Percentiles rank a stretch among this genome's conserved stretches.
Conservation (phyloP, 306 rosid genomes). For the Trifolium dubium region DNA sequence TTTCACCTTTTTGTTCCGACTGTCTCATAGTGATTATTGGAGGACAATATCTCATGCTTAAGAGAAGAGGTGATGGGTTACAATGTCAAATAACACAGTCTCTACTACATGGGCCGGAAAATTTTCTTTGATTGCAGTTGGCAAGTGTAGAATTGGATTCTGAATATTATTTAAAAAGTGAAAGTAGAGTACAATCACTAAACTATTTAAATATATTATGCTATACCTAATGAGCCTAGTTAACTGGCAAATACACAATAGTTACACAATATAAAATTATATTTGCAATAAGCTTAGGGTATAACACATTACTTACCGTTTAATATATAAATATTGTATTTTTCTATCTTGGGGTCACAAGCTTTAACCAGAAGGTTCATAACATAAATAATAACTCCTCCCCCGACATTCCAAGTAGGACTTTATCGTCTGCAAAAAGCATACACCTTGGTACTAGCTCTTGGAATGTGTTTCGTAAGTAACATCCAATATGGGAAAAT, state of each 20-base stretch:
- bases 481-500: no score
- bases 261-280: background rate
- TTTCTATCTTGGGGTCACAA: conserved; percentile 28
- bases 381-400: no score
- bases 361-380: conserved; percentile 36
- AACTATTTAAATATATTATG: background rate
- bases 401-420: no score
- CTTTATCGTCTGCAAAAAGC: no score
- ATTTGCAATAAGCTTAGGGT: background rate
- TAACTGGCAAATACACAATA: background rate
- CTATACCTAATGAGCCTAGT: background rate
- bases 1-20: conserved; percentile 26
- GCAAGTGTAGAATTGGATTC: background rate
- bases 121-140: conserved; percentile 27
- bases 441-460: no score
- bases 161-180: background rate
- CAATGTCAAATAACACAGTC: conserved; percentile 37
- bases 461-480: no score
- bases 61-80: conserved; percentile 24
- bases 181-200: background rate
- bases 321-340: conserved; percentile 24
- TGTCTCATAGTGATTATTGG: conserved; percentile 33
- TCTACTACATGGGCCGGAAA: background rate
- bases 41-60: conserved; percentile 38
- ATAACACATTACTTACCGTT: no score